Evolutionary conservation across 805 yeast genomes (phyloP), one percentile per base, ranked within the genome.

Genomic region (Saturnispora ahearnii): DNA sequence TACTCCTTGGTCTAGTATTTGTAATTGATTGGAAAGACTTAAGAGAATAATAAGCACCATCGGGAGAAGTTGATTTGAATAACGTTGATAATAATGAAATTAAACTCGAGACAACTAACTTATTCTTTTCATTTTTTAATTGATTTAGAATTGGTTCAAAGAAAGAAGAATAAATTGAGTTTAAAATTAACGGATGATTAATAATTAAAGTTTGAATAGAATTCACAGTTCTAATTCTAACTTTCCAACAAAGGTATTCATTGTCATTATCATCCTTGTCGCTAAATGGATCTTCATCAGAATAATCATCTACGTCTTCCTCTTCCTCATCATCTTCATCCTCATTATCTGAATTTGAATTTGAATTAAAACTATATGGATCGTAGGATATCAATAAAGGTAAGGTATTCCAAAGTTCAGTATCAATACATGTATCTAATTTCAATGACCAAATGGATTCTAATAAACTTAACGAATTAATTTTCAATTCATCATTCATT

Each of bases 141-240:
- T 70, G 62, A 34, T 56, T 51, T 11, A 75, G 56, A 4, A 78
- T 47, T 1, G 52, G 51, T 6, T 57, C 62, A 49, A 71, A 66
- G 11, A 68, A 59, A 1, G 50, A 41, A 2, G 60, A 51, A 49
- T 71, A 73, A 8, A 76, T 52, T 2, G 55, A 40, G 5, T 70
- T 62, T 15, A 78, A 57, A 1, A 60, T 50, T 1, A 52, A 48
- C 2, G 81, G 77, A 46, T 66, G 68, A 2, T 59, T 55, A 3
- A 57, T 58, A n/a, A 75, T 63, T 12, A 76, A 50, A 0, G 71
- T 58, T 15, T 70, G 62, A 7, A 75, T 57, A 32, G 80, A 58
- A 30, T 64, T 66, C 6, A 77, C 70, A 0, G 86, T 65, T 48
- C 73, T 74, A 40, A 77, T 67, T 52, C 93, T 68, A 18, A 85